Evolutionary conservation across 148 eudicot species (phyloP).

Genomic region (Vaccinium macrocarpon): DNA sequence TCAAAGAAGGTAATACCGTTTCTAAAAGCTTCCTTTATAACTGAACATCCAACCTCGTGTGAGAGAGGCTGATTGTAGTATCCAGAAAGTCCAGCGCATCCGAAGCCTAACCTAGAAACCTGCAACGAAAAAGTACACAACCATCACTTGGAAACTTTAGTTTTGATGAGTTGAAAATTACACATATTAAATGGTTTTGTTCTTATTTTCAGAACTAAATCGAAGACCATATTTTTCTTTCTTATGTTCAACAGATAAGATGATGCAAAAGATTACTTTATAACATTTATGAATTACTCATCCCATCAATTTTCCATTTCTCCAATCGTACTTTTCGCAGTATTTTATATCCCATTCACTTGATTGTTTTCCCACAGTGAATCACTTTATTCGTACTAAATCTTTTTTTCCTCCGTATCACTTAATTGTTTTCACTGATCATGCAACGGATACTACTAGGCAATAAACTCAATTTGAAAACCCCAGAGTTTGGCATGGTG

Average conservation of each 20-base stretch:
- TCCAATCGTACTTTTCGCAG: background rate
- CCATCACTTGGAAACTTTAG: background rate
- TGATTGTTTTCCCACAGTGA: background rate
- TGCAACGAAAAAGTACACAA: background rate
- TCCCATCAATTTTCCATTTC: background rate
- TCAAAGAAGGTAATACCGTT: constrained; percentile 49
- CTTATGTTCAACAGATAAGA: background rate
- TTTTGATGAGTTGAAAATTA: background rate
- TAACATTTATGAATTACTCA: background rate
- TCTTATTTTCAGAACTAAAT: background rate
- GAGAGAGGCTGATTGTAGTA: constrained; percentile 35
- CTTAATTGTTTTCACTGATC: background rate
- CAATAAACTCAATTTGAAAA: no score
- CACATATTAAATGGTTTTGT: background rate
- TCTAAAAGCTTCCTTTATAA: constrained; percentile 37
- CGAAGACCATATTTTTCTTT: background rate
- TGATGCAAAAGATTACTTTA: background rate
- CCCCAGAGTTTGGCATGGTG: no score
- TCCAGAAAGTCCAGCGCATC: constrained; percentile 48
- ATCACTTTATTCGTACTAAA: background rate
- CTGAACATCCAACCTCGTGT: constrained; percentile 39
- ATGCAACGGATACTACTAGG: no score
- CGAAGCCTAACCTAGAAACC: constrained; percentile 50
- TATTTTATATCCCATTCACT: background rate
- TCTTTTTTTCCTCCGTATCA: background rate